Evolutionary conservation across 2,329 filamentous ascomycete species (phyloP), one percentile per base, ranked within the genome.

Genomic region (Paraphoma sp.): DNA sequence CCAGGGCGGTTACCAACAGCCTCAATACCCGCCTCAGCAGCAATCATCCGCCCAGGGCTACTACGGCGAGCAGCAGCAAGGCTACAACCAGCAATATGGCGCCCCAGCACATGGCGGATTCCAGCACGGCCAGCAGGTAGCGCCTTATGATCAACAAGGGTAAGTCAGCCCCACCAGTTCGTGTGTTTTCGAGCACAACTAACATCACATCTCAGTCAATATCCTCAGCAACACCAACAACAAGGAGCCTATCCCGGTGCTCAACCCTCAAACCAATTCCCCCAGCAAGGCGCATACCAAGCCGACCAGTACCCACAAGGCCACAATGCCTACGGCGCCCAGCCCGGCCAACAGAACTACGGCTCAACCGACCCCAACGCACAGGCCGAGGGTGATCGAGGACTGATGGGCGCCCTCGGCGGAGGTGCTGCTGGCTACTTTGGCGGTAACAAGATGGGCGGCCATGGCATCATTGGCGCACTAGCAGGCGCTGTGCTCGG

Each of bases 381-480:
- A 53, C 80, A 80, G 38, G 79, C 76, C 46, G 83, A 84, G 47
- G 83, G 80, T 47, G 85, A 87, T 58, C 82, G 86, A 53, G 85
- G 85, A 38, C 75, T 87, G 5, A 81, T 84, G 65, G 84, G 86
- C 45, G 81, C 84, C 3, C 71, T 87, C 4, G 82, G 81, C 12
- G 86, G 86, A 43, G 85, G 83, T 43, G 79, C 84, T 3, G 83
- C 84, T 4, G 86, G 86, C 1, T 82, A 82, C 60, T 82, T 83
- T 59, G 76, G 84, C 6, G 86, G 86, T 16, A 78, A 81, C 65
- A 85, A 86, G 70, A 79, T 84, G 62, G 82, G 79, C 18, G 78
- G 79, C n/a, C 77, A 83, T n/a, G 84, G 84, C 3, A 73, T 88
- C 30, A 70, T 88, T 9, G 86, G 86, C 10, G 82, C 84, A 0